Conservation (phyloP, 805 yeast genomes). For the Metschnikowia aberdeeniae region DNA sequence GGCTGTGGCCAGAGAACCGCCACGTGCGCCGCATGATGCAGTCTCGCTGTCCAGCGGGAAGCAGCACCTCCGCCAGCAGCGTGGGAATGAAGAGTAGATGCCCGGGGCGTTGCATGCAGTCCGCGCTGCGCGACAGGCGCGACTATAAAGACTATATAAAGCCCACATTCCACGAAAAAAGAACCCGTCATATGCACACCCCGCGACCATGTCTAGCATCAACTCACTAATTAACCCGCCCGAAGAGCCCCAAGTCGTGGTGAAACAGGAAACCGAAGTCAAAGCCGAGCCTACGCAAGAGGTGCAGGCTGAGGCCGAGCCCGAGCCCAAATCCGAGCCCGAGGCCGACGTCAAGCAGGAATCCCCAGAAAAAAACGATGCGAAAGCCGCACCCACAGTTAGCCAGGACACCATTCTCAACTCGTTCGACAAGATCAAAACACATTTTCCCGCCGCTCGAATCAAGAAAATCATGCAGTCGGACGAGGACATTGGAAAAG, state of each 20-base stretch:
- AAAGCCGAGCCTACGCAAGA: not conserved
- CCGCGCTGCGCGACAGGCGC: conserved; percentile 2
- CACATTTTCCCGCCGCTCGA: conserved; percentile 89
- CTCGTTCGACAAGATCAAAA: conserved; percentile 54
- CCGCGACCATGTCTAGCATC: conserved; percentile 22
- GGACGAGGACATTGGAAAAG: conserved; percentile 97
- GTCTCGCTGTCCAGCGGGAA: too few species aligned
- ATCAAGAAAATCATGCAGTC: conserved; percentile 96
- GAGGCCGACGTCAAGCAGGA: not conserved
- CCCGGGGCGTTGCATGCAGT: conserved; percentile 3
- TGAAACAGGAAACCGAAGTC: not conserved
- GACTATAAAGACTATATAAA: conserved; percentile 14
- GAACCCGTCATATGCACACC: conserved; percentile 15
- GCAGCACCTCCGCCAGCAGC: too few species aligned
- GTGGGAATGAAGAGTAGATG: not conserved
- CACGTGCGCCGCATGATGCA: too few species aligned
- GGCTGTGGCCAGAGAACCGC: too few species aligned
- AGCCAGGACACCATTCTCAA: conserved; percentile 30
- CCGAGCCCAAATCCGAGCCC: not conserved
- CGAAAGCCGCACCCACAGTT: conserved; percentile 11
- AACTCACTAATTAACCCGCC: conserved; percentile 25
- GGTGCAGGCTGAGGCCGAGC: conserved; percentile 2
- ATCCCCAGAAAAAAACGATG: not conserved
- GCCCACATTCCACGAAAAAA: conserved; percentile 10
- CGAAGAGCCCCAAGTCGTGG: conserved; percentile 13